Conservation (phyloP, 768 basidiomycete species). For the Phylloporus sp. region DNA sequence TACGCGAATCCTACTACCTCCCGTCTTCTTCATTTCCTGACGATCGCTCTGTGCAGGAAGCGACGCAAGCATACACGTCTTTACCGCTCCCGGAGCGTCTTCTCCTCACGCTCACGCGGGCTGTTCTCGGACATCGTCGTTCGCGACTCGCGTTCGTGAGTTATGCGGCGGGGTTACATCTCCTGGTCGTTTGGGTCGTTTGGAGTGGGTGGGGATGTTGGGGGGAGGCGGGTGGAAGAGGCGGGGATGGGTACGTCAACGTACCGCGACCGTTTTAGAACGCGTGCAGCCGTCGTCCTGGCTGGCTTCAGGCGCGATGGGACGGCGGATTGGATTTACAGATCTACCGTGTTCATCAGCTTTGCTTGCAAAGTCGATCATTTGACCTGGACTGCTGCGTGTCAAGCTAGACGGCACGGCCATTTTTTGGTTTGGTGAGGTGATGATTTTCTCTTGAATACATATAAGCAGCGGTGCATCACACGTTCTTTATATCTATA, state of each 20-base stretch:
- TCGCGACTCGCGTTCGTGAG: constrained; percentile 86
- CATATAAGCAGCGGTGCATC: no score
- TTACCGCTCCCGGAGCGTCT: constrained; percentile 89
- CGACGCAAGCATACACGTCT: constrained; percentile 85
- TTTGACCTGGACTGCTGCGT: no score
- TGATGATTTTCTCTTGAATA: no score
- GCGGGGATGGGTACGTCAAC: neutral
- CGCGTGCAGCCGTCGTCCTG: neutral
- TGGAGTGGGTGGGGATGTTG: constrained; percentile 58
- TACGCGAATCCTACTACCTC: constrained; percentile 44
- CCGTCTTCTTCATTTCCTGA: no score
- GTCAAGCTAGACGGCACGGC: no score
- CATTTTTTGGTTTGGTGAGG: no score
- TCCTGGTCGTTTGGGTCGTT: constrained; percentile 74
- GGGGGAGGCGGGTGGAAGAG: constrained; percentile 35
- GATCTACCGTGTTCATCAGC: no score
- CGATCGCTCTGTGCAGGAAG: constrained; percentile 64
- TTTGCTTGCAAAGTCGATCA: no score
- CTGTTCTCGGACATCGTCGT: constrained; percentile 83
- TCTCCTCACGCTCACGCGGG: constrained; percentile 77
- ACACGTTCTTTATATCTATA: no score
- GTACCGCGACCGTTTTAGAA: constrained; percentile 17
- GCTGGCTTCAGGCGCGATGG: neutral
- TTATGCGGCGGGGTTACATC: constrained; percentile 76
- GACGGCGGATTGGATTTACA: no score